Evolutionary conservation across 306 rosid genomes (phyloP), one percentile per base, ranked within the genome.

Genomic region (Dryas drummondii): DNA sequence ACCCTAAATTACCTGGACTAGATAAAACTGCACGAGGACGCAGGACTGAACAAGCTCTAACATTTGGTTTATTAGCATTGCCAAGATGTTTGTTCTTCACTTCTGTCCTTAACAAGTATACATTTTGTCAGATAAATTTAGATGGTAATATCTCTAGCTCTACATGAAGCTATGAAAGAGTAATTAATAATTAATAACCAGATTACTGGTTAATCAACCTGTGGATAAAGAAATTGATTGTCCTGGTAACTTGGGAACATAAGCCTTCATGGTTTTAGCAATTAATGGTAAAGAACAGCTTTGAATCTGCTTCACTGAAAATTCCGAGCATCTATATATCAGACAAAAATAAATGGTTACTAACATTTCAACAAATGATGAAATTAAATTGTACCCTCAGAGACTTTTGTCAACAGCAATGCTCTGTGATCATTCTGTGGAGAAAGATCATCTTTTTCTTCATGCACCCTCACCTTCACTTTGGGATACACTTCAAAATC

Each of bases 11-110:
- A 90, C 92, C 90, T 7, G 90, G 96, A 70, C 96, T 90, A 16
- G 92, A 90, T 72, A 90, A 72, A 40, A 90, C 86, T 3, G 92
- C 96, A 3, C 90, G 90, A 6, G 96, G 96, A 19, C 86, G 87
- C 6, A 78, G 72, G 49, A 68, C 66, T 37, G 77, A 77, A 69
- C 71, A 66, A 26, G 80, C 68, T 68, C 71, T 75, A 11, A 59
- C 74, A 75, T 74, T 72, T 63, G 51, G 60, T 66, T 63, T 82
- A 32, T 73, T 32, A 66, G 55, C 73, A 44, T 78, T 71, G 45
- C 69, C 80, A 70, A 42, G 53, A 44, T 16, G 72, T 64, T 14
- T 78, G 45, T 47, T 64, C 60, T 59, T 82, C 75, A 78, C 84
- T 69, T 44, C 71, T 52, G 85, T 72, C 53, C 74, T 86, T 81